These are phyloP conservation scores for Oryza nivara DNA, from an alignment of 176 grass and related monocot genomes.

Conservation along the genomic window DNA sequence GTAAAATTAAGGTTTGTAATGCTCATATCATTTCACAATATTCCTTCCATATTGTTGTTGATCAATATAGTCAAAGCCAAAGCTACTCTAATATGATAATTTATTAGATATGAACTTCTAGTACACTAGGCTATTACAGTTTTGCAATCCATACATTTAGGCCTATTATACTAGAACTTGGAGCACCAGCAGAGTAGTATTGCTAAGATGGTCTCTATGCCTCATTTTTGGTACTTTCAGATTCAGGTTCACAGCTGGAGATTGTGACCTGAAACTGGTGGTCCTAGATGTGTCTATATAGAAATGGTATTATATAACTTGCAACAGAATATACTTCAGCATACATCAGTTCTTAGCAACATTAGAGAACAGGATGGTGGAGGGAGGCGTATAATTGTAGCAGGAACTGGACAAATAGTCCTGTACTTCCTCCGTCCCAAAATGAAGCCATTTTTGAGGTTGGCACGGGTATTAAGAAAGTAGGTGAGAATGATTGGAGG, in stretches of 20 bases:
- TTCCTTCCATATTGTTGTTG: conserved; percentile 18
- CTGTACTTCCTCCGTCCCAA: background rate
- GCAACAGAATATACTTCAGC: background rate
- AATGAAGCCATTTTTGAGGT: too few species aligned
- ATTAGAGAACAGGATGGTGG: background rate
- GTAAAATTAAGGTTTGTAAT: conserved; percentile 72
- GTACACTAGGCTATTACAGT: conserved; percentile 1
- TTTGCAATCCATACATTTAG: conserved; percentile 2
- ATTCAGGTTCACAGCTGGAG: conserved; percentile 1
- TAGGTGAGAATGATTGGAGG: too few species aligned
- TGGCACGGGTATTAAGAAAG: too few species aligned
- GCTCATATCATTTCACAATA: conserved; percentile 15
- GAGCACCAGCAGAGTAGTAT: background rate
- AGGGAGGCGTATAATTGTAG: background rate
- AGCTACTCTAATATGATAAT: background rate
- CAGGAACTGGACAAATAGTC: background rate
- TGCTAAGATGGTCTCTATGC: background rate
- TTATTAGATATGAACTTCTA: background rate
- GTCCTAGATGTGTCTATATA: background rate
- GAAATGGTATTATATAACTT: background rate
- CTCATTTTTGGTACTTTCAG: background rate
- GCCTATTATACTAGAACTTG: background rate
- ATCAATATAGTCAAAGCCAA: conserved; percentile 35
- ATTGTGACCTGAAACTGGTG: conserved; percentile 6
- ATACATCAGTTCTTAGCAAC: background rate